Conservation (phyloP, 192 early-diverging fungal genomes). For the Phlyctochytrium bullatum region DNA sequence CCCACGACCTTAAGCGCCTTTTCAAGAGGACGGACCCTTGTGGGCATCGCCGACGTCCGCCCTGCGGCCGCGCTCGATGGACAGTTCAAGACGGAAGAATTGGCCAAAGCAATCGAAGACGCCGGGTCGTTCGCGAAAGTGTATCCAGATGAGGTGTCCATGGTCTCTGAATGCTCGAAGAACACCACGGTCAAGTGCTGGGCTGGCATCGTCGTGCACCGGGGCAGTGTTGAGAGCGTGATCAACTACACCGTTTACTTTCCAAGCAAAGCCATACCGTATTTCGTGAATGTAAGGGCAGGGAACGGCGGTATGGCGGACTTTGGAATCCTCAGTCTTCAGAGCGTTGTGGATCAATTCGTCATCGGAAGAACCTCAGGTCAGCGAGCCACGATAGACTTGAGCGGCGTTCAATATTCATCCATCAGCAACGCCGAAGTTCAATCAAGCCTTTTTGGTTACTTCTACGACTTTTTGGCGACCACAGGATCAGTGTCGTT, state of each 20-base stretch:
- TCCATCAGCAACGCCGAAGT: not conserved
- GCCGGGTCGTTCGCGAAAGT: too few relatives aligned
- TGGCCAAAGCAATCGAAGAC: too few relatives aligned
- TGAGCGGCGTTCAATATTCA: not conserved
- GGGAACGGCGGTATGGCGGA: not conserved
- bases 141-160: too few relatives aligned
- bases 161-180: too few relatives aligned
- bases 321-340: not conserved
- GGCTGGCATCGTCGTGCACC: not conserved
- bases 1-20: not conserved
- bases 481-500: not conserved
- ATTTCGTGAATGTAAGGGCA: not conserved
- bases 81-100: too few relatives aligned
- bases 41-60: too few relatives aligned
- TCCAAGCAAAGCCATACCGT: not conserved
- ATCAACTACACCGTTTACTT: not conserved
- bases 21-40: too few relatives aligned
- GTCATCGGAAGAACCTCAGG: not conserved
- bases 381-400: not conserved
- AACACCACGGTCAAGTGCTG: not conserved
- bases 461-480: slow-evolving; percentile 5
- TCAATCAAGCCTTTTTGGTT: not conserved
- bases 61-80: too few relatives aligned
- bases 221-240: not conserved
- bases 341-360: not conserved